A percentile compares a stretch with the other conserved stretches of the same genome.
Evolutionary conservation across 78 protist species (phyloP).

Genomic region (Dictyostelium purpureum): DNA sequence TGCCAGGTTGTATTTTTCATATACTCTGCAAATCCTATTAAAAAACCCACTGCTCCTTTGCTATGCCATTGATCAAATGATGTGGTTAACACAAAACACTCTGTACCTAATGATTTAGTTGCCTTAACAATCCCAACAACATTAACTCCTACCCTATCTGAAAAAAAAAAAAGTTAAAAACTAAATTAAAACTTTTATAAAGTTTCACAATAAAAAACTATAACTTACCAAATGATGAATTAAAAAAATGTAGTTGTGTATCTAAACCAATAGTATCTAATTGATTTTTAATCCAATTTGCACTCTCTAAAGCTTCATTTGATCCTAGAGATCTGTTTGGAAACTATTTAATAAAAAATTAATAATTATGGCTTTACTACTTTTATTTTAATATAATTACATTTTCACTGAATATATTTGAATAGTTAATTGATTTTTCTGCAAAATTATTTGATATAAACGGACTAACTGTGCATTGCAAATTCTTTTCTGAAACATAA

Average conservation of each 20-base stretch:
- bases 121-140: slow-evolving; percentile 46
- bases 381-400: background rate
- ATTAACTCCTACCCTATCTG: slow-evolving; percentile 51
- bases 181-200: no score
- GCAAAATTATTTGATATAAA: slow-evolving; percentile 32
- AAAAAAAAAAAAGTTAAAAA: no score
- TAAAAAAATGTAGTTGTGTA: slow-evolving; percentile 37
- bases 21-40: slow-evolving; percentile 44
- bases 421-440: background rate
- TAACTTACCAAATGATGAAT: slow-evolving; percentile 6
- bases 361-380: background rate
- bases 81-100: slow-evolving; percentile 57
- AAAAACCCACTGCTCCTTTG: slow-evolving; percentile 53
- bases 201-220: no score
- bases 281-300: slow-evolving; percentile 38
- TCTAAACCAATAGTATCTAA: slow-evolving; percentile 24
- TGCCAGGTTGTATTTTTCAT: slow-evolving; percentile 31
- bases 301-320: slow-evolving; percentile 8
- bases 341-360: background rate
- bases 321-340: slow-evolving; percentile 47
- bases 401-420: background rate
- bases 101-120: slow-evolving; percentile 55
- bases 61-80: slow-evolving; percentile 71
- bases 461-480: slow-evolving; percentile 69
- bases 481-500: slow-evolving; percentile 64